Conservation (phyloP, 495 filamentous ascomycete species). For the Oleoguttula mirabilis region DNA sequence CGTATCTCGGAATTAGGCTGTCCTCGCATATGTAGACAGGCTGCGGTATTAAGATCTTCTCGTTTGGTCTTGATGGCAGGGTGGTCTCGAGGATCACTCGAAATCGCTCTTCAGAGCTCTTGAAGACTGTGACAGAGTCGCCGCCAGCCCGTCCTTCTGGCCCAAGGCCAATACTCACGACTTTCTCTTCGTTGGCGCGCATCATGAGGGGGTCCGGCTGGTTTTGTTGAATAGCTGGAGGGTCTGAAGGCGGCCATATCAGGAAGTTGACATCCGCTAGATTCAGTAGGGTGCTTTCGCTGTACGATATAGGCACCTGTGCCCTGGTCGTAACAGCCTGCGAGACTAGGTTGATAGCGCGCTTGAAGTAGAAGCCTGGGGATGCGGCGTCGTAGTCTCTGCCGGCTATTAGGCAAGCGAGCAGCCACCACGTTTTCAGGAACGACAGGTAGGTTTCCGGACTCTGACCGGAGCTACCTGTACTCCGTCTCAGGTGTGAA, state of each 20-base stretch:
- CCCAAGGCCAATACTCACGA: neutral
- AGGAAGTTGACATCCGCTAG: neutral
- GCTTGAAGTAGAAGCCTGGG: conserved; percentile 6
- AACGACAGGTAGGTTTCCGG: conserved; percentile 1
- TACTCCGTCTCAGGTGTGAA: neutral
- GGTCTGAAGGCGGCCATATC: neutral
- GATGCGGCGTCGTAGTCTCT: neutral
- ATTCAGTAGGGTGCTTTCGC: neutral
- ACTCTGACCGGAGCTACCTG: neutral
- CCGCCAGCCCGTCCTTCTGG: neutral
- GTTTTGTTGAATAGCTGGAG: neutral
- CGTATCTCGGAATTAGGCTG: conserved; percentile 1
- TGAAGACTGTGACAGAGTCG: conserved; percentile 3
- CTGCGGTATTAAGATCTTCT: neutral
- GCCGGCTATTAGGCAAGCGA: neutral
- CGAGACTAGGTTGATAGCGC: neutral
- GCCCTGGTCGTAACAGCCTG: neutral
- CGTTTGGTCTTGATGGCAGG: neutral
- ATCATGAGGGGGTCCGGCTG: neutral
- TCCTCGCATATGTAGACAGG: neutral
- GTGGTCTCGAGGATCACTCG: neutral
- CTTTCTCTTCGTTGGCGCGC: neutral
- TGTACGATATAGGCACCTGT: neutral
- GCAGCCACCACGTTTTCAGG: conserved; percentile 2
- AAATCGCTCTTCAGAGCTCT: neutral